These are phyloP conservation scores for Arbutus unedo DNA, from an alignment of 148 eudicot species.

Conservation along the genomic window DNA sequence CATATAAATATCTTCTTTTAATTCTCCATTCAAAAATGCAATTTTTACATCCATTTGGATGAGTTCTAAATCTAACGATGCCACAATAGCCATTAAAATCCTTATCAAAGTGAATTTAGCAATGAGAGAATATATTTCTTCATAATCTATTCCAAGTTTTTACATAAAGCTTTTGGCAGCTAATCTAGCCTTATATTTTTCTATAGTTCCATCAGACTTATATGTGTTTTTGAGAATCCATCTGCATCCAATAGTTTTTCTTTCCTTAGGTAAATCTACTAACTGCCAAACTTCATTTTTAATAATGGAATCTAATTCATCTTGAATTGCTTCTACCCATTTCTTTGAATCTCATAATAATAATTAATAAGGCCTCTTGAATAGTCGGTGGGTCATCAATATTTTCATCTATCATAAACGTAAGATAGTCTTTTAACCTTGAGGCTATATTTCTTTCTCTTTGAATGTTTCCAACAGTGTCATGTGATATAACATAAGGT, in stretches of 20 bases:
- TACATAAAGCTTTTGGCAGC: background rate
- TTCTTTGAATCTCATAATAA: background rate
- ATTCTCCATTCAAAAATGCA: background rate
- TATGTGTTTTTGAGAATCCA: background rate
- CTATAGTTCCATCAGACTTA: background rate
- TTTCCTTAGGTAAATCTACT: background rate
- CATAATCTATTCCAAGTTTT: background rate
- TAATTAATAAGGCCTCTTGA: background rate
- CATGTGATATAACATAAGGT: background rate
- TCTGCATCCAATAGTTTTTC: background rate
- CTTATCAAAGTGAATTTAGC: background rate
- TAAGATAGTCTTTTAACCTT: background rate
- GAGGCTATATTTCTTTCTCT: background rate
- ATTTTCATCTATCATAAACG: background rate
- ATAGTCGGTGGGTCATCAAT: background rate
- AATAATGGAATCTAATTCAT: background rate
- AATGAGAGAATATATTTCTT: background rate
- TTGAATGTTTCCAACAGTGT: background rate
- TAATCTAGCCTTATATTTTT: background rate
- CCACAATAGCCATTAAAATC: conserved; percentile 2
- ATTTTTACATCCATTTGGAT: conserved; percentile 1
- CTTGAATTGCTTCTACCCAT: background rate
- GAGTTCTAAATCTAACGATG: background rate
- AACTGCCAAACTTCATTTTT: background rate
- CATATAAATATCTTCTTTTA: background rate